Evolutionary conservation across 1,139 yeast genomes (phyloP).

Genomic region (Sugiyamaella novakii): DNA sequence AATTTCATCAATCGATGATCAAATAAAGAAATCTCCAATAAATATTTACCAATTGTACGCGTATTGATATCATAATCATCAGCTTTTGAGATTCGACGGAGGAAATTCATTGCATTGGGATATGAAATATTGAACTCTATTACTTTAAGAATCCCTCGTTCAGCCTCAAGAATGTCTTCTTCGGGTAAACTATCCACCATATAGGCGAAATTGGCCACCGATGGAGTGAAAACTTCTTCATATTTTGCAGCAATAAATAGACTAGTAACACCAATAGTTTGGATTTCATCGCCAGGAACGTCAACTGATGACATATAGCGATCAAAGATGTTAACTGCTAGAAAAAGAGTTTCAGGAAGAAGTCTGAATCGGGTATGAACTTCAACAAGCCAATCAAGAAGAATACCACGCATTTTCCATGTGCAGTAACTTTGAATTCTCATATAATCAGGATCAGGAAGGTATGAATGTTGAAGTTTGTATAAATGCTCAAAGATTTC

Average conservation of each 20-base stretch:
- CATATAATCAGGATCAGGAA: conserved; percentile 78
- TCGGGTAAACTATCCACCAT: conserved; percentile 84
- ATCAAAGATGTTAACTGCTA: conserved; percentile 90
- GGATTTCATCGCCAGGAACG: conserved; percentile 82
- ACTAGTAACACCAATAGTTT: conserved; percentile 87
- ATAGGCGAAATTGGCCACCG: conserved; percentile 83
- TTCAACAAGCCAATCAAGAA: conserved; percentile 94
- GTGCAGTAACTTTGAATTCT: conserved; percentile 57
- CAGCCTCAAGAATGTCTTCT: conserved; percentile 86
- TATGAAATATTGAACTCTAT: conserved; percentile 79
- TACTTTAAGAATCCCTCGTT: conserved; percentile 74
- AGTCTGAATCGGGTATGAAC: conserved; percentile 85
- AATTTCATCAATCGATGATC: conserved; percentile 80
- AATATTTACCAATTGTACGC: conserved; percentile 87
- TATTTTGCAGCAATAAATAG: conserved; percentile 92
- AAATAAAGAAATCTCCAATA: conserved; percentile 77
- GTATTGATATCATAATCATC: conserved; percentile 93
- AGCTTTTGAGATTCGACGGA: conserved; percentile 90
- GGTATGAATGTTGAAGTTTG: conserved; percentile 69
- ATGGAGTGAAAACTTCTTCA: conserved; percentile 92
- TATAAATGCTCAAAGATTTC: conserved; percentile 84
- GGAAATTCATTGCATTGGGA: conserved; percentile 93
- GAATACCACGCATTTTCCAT: conserved; percentile 83
- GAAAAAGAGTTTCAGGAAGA: conserved; percentile 85
- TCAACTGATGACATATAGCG: conserved; percentile 79